Percentiles rank a stretch among this genome's conserved stretches.
These are phyloP conservation scores for Rhynchosporium secalis DNA, from an alignment of 2,329 filamentous ascomycete species.

Conservation along the genomic window DNA sequence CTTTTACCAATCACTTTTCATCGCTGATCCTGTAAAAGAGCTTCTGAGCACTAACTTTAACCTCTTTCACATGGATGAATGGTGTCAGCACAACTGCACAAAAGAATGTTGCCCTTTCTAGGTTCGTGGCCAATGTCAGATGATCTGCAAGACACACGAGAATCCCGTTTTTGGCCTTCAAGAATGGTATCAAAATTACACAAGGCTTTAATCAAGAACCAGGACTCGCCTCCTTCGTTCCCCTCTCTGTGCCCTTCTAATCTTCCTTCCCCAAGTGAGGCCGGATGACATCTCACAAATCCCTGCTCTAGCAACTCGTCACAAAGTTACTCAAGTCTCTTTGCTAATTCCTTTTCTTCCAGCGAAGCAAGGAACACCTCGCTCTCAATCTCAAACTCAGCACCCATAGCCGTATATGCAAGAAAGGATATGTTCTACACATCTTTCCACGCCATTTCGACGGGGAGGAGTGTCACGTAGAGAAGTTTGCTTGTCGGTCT, in stretches of 20 bases:
- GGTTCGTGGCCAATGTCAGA: too few relatives aligned
- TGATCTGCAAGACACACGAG: too few relatives aligned
- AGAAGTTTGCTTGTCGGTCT: constrained; percentile 43
- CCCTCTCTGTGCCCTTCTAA: constrained; percentile 18
- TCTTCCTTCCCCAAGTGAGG: constrained; percentile 17
- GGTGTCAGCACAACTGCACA: neutral
- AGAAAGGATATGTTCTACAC: constrained; percentile 39
- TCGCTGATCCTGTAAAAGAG: constrained; percentile 5
- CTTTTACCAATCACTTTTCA: neutral
- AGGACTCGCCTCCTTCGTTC: constrained; percentile 20
- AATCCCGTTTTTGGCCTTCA: too few relatives aligned
- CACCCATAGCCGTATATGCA: constrained; percentile 44
- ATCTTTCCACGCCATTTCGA: constrained; percentile 26
- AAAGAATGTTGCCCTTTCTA: too few relatives aligned
- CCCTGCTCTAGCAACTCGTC: constrained; percentile 40
- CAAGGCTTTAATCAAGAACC: neutral
- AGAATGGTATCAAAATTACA: neutral
- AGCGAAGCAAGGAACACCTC: constrained; percentile 21
- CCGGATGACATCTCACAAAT: constrained; percentile 40
- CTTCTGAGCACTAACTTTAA: constrained; percentile 3
- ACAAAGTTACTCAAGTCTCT: constrained; percentile 40
- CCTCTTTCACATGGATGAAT: neutral
- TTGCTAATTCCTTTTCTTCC: constrained; percentile 40
- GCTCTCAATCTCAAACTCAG: constrained; percentile 34
- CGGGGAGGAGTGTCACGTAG: constrained; percentile 54